Percentiles rank a stretch among this genome's conserved stretches.
Evolutionary conservation across 768 basidiomycete genomes (phyloP).

Genomic region (Boletus reticulatus): DNA sequence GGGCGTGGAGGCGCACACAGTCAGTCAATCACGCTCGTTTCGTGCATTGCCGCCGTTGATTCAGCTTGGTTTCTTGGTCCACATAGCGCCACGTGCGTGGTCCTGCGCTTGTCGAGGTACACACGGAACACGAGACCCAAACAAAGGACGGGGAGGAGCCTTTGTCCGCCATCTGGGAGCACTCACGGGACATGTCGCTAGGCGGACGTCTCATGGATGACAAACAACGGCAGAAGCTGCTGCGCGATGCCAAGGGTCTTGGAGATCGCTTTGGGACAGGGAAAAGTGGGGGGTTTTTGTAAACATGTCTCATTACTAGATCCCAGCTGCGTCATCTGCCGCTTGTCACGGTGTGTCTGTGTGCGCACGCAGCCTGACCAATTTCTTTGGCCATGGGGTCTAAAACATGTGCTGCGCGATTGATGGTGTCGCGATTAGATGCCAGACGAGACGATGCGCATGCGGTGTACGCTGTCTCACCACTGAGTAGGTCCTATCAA

Average conservation of each 20-base stretch:
- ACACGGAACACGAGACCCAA: slow-evolving; percentile 39
- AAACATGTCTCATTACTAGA: slow-evolving; percentile 9
- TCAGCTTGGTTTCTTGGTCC: not conserved
- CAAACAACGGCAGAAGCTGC: slow-evolving; percentile 67
- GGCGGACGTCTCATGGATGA: slow-evolving; percentile 92
- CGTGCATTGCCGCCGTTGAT: not conserved
- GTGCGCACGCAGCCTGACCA: not conserved
- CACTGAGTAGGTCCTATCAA: not conserved
- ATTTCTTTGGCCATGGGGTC: not conserved
- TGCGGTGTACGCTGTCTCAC: not conserved
- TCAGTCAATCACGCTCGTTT: slow-evolving; percentile 32
- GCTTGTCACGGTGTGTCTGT: slow-evolving; percentile 11
- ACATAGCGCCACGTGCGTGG: slow-evolving; percentile 48
- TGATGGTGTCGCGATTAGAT: not conserved
- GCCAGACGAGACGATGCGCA: too few species aligned
- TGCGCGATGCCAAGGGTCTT: slow-evolving; percentile 78
- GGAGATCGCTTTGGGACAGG: slow-evolving; percentile 82
- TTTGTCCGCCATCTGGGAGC: slow-evolving; percentile 83
- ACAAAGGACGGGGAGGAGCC: slow-evolving; percentile 48
- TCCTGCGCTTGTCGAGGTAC: slow-evolving; percentile 54
- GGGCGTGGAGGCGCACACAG: slow-evolving; percentile 80
- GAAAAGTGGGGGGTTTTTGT: slow-evolving; percentile 64
- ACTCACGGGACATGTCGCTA: slow-evolving; percentile 83
- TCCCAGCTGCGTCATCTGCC: not conserved
- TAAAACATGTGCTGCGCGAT: not conserved